Evolutionary conservation across 1,284 basidiomycete genomes (phyloP).

Genomic region (Ustanciosporium gigantosporum): DNA sequence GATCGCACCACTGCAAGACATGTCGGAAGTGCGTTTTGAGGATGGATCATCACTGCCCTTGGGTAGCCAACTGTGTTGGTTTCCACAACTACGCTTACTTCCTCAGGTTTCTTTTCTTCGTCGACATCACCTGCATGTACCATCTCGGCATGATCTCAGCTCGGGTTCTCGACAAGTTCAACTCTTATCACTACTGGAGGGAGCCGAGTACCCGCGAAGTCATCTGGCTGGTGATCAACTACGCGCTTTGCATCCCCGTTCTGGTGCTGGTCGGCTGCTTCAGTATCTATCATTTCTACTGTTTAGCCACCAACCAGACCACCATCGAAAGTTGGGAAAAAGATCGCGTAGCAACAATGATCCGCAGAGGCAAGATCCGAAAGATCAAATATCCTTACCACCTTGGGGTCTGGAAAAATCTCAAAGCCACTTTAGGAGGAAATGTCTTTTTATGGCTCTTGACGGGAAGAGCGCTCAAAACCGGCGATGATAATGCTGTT

Average conservation of each 20-base stretch:
- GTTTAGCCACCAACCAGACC: constrained; percentile 80
- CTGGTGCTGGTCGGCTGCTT: constrained; percentile 74
- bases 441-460: constrained; percentile 81
- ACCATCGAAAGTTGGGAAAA: constrained; percentile 99
- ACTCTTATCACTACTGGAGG: constrained; percentile 65
- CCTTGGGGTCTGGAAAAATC: constrained; percentile 74
- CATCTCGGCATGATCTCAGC: constrained; percentile 38
- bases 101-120: constrained; percentile 66
- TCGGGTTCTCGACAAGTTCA: constrained; percentile 49
- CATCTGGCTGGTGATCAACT: constrained; percentile 84
- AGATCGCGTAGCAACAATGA: constrained; percentile 84
- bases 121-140: constrained; percentile 75
- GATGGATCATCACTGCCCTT: constrained; percentile 66
- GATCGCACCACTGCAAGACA: constrained; percentile 60
- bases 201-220: constrained; percentile 73
- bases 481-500: constrained; percentile 50
- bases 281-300: constrained; percentile 84
- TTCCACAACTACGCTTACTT: constrained; percentile 61
- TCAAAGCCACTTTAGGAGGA: constrained; percentile 75
- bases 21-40: constrained; percentile 55
- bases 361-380: constrained; percentile 77
- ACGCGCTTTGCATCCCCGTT: constrained; percentile 81
- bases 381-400: constrained; percentile 90
- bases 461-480: constrained; percentile 64
- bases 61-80: constrained; percentile 65